phyloP scores from a whole-genome alignment of 192 early-diverging fungal species.

The Podila epigama region DNA sequence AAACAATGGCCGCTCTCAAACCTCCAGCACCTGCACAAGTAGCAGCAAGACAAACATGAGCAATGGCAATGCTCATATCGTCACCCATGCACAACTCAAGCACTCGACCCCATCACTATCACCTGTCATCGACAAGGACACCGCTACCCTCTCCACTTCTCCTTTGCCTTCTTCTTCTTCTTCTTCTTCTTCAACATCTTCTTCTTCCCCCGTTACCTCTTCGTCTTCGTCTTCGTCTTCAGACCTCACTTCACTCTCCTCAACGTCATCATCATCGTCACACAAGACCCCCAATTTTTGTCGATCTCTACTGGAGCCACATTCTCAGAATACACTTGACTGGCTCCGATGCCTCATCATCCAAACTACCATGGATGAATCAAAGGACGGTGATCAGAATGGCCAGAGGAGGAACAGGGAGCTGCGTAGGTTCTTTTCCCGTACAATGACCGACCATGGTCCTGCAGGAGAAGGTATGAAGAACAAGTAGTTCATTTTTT shows the following conservation, averaged over 20 bases:
- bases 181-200: background rate
- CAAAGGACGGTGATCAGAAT: background rate
- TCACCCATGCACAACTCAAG: background rate
- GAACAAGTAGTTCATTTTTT: too few relatives aligned
- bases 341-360: slow-evolving; percentile 39
- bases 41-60: background rate
- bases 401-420: background rate
- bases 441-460: background rate
- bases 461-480: slow-evolving; percentile 15
- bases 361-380: slow-evolving; percentile 6
- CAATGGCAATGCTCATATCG: background rate
- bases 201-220: background rate
- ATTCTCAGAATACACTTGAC: slow-evolving; percentile 11
- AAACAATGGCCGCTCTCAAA: background rate
- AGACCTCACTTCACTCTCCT: background rate
- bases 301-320: slow-evolving; percentile 21
- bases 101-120: background rate
- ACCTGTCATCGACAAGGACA: background rate
- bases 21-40: background rate
- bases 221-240: too few relatives aligned
- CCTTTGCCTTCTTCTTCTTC: background rate
- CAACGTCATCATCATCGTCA: background rate
- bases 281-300: slow-evolving; percentile 5
- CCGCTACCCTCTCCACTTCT: background rate
- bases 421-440: background rate